Evolutionary conservation across 1,284 basidiomycete species (phyloP), one percentile per base, ranked within the genome.

Genomic region (Melampsora americana): DNA sequence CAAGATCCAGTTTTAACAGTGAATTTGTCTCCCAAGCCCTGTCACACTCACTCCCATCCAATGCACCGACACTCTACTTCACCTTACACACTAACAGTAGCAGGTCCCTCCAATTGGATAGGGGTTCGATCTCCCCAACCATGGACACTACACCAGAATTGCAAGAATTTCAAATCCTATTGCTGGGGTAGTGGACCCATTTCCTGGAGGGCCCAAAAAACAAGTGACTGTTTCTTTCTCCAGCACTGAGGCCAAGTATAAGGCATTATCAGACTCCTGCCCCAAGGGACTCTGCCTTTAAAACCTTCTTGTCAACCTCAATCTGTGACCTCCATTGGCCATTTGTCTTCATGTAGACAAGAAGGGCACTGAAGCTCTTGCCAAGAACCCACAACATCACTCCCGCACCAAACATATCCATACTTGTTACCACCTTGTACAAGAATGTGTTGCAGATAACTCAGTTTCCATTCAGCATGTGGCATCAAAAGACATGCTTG

Each of bases 181-280:
- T 9, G 9, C 3, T 14, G 26, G 14, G 62, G 62, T 1, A 42
- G 18, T 35, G 62, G 62, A 5, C 26, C n/a, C 7, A 65, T 65
- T 11, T 65, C 28, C 12, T 65, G 62, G 62, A 65, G 35, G 12
- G 7, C 28, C 32, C 3, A 26, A 28, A 65, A 65, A n/a, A 26
- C 62, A 65, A 35, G 32, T 11, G 1, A 65, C 62, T 28, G 62
- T 65, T 1, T 65, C 62, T 9, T 11, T 39, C 1, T 65, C 62
- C n/a, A 39, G 23, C 35, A 65, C 62, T 28, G 35, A 66, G 39
- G 64, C 30, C 14, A 28, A 66, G 16, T 66, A 66, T 23, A 65
- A 65, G n/a, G 62, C 28, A 4, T n/a, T 30, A 14, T 14, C 32
- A 11, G 28, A 65, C 32, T 9, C 62, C 9, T 28, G 62, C n/a